phyloP scores from a whole-genome alignment of 176 grass and related monocot genomes.

The Alopecurus myosuroides region DNA sequence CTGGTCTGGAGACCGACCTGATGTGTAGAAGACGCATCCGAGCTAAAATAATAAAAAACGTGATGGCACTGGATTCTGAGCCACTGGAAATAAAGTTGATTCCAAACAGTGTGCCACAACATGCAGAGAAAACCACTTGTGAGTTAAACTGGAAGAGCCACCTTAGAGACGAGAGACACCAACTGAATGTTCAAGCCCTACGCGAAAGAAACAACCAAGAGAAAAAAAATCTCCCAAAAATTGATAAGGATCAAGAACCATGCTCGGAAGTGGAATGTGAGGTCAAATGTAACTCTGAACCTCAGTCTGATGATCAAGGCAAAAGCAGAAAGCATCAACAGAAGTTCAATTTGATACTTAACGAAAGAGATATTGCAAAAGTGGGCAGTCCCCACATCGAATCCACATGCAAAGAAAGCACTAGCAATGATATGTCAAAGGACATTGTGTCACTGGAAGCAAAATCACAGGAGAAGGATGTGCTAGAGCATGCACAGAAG shows the following conservation, averaged over 20 bases:
- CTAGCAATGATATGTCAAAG: not conserved
- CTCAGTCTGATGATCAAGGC: constrained; percentile 9
- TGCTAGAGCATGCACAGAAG: not conserved
- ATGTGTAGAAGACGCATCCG: not conserved
- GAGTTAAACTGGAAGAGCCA: not conserved
- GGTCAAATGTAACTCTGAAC: constrained; percentile 17
- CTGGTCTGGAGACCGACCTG: not conserved
- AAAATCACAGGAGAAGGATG: not conserved
- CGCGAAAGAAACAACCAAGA: not conserved
- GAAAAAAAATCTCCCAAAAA: not conserved
- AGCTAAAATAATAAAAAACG: not conserved
- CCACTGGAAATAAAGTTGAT: not conserved
- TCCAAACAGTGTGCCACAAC: not conserved
- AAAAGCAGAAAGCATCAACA: not conserved
- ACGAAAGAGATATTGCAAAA: not conserved
- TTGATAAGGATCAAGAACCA: not conserved
- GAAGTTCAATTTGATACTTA: not conserved
- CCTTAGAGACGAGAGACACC: not conserved
- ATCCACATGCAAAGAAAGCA: not conserved
- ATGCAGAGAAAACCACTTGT: not conserved
- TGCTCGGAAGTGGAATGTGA: not conserved
- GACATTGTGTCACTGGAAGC: not conserved
- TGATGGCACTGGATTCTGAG: not conserved
- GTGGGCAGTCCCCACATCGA: not conserved
- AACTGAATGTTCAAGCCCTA: not conserved